Evolutionary conservation across 2,329 filamentous ascomycete genomes (phyloP), one percentile per base, ranked within the genome.

Genomic region (Monascus ruber): DNA sequence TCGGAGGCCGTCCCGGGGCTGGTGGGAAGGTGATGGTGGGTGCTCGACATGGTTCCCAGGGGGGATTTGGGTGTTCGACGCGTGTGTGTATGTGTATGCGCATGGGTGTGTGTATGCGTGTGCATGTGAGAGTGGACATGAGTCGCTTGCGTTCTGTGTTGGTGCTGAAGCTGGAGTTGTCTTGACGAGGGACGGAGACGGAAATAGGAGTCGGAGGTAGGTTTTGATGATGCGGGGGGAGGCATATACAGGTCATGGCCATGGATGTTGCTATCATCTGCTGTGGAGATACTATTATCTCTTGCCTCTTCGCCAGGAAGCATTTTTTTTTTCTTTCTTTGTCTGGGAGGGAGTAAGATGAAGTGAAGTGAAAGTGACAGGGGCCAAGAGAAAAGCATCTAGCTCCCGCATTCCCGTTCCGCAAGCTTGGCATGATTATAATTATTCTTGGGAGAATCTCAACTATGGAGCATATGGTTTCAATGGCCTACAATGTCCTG

Each of bases 11-110:
- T 34, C 39, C 55, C 25, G 25, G 53, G 6, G 68, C 63, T 5
- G 73, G 52, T 10, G 72, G 64, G 34, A 69, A 70, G 3, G 68
- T 64, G 2, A 74, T 63, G 68, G 45, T 70, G 72, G 33, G 8
- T 45, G 42, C 28, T 29, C 10, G 28, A 6, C 10, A 10, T 29
- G 6, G 10, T 10, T 29, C 28, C 28, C 1, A 29, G 10, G 10
- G 28, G 10, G 6, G 28, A 29, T 10, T 29, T 29, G 3, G 28
- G 28, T 6, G 28, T 29, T 6, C 28, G 28, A 29, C 10, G 28
- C 17, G 17, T 17, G 17, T 17, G 17, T 17, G 17, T 17, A 17
- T 17, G 17, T 17, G 17, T 17, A 29, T 29, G 28, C 3, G 28
- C 28, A 10, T 6, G 10, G 28, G 28, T 29, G 28, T 10, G 28